Base-by-base conservation (phyloP, 2,329 filamentous ascomycete species). In the Fusarium camptoceras region DNA sequence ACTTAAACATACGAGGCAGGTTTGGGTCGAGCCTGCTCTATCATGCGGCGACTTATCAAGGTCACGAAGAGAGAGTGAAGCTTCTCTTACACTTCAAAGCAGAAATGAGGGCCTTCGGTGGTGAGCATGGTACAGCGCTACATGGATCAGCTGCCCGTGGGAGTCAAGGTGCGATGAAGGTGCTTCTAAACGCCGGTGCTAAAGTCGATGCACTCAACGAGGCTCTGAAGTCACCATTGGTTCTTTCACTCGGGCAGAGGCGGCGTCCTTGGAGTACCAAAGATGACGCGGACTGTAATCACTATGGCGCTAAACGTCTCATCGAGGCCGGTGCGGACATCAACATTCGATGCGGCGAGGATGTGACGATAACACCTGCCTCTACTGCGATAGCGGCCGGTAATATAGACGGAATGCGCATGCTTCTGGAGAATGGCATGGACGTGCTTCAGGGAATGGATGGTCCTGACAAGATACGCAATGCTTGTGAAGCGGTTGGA, bases 401-500 rank as follows among this genome's bases (percentile, higher is more conserved):
- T 12, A 12, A 37, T n/a, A n/a, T n/a, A 12, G 10, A 37, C 10
- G 34, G 0, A n/a, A 37, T n/a, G 2, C 34, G 18, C 18, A n/a
- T 37, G 18, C 18, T 37, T 37, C 1, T 37, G 6, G 10, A n/a
- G 11, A 7, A 37, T 0, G 18, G 18, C 3, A 6, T 12, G 10
- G 18, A n/a, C 7, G 34, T 37, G 10, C 6, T 37, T n/a, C 10
- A 12, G 34, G 34, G 34, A 37, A 37, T n/a, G 0, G 2, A 18
- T n/a, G 34, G 34, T 18, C 0, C 6, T n/a, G 34, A 12, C 2
- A 12, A 4, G 6, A n/a, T n/a, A n/a, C 7, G 7, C 18, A 18
- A n/a, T 12, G 1, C 34, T 37, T 37, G 18, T 0, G 34, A 37
- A 12, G 34, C 18, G 34, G 34, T 18, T 10, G 18, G 34, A 12